Percentiles rank a stretch among this genome's conserved stretches.
Conservation (phyloP, 352 stramenopile species). For the Thraustotheca clavata region DNA sequence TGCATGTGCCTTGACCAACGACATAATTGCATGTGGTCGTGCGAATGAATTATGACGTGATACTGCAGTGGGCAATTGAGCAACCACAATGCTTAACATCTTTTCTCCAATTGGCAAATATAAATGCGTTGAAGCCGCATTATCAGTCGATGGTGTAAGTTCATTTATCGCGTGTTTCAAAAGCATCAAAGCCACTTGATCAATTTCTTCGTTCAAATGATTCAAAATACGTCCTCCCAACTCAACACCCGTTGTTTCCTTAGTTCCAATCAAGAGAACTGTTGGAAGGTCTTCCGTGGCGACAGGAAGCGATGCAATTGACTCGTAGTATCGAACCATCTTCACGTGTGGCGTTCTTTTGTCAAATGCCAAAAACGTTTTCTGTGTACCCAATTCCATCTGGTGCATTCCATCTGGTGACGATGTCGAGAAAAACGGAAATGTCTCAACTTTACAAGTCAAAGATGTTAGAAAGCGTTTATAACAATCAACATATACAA, state of each 20-base stretch:
- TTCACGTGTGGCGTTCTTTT: neutral
- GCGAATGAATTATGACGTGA: constrained; percentile 65
- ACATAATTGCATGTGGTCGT: constrained; percentile 63
- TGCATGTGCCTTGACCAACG: constrained; percentile 45
- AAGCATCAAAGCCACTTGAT: constrained; percentile 28
- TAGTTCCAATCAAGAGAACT: constrained; percentile 13
- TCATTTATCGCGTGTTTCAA: constrained; percentile 39
- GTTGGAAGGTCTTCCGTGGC: neutral
- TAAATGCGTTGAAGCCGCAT: constrained; percentile 36
- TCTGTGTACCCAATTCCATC: neutral
- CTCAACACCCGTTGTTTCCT: neutral
- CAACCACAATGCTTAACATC: constrained; percentile 34
- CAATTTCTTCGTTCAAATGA: neutral
- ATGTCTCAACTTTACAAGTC: neutral
- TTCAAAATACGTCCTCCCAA: constrained; percentile 4
- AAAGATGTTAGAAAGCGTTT: neutral
- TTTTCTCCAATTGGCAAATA: constrained; percentile 31
- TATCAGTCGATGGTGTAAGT: constrained; percentile 36
- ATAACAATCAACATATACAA: neutral
- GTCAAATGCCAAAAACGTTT: neutral
- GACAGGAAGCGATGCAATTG: neutral
- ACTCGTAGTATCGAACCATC: constrained; percentile 13
- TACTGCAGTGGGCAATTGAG: constrained; percentile 49
- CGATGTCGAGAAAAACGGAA: neutral
- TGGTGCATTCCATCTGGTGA: neutral